Evolutionary conservation across 192 early-diverging fungal species (phyloP).

Genomic region (Diversispora epigaea): DNA sequence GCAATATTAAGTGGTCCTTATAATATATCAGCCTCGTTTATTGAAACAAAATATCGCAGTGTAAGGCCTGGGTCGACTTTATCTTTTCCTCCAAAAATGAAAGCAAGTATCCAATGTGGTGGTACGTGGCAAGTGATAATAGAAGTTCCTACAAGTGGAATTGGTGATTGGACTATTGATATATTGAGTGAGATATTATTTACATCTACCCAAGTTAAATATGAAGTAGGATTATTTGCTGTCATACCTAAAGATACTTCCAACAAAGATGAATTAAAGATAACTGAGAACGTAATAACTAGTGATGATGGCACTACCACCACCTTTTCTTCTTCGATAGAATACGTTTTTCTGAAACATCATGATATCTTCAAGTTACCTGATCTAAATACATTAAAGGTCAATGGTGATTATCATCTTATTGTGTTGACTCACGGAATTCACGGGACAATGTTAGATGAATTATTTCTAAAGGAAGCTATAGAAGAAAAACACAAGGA

Average conservation of each 20-base stretch:
- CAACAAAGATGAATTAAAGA: not conserved
- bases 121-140: not conserved
- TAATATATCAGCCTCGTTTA: conserved; percentile 8
- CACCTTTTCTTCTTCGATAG: conserved; percentile 7
- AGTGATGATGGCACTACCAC: not conserved
- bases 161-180: conserved; percentile 23
- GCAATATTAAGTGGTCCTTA: conserved; percentile 8
- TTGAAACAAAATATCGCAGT: not conserved
- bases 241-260: not conserved
- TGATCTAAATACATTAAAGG: not conserved
- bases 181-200: conserved; percentile 14
- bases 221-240: conserved; percentile 15
- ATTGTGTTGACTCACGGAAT: conserved; percentile 48
- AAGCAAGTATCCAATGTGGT: conserved; percentile 2
- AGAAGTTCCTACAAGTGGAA: not conserved
- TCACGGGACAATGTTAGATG: conserved; percentile 42
- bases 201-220: not conserved
- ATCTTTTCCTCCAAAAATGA: not conserved
- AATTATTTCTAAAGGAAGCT: conserved; percentile 45
- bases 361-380: conserved; percentile 19
- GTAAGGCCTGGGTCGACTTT: not conserved
- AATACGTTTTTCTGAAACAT: not conserved
- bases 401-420: conserved; percentile 36
- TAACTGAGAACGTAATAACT: not conserved
- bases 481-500: conserved; percentile 37